A percentile compares a stretch with the other conserved stretches of the same genome.
phyloP scores from a whole-genome alignment of 1,139 yeast genomes.

The Magnusiomyces sp. region DNA sequence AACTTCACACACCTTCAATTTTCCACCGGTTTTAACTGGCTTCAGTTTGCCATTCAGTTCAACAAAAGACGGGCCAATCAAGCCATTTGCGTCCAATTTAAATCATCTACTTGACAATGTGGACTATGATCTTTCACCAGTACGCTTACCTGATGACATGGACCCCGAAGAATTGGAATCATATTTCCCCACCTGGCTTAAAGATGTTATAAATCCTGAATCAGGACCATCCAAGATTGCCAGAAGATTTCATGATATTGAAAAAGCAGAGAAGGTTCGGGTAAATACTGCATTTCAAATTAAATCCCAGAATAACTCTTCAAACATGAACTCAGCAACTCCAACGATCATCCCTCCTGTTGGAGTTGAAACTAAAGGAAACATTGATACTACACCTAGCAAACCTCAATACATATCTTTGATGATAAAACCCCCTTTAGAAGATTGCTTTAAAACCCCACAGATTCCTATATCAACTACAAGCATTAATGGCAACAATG shows the following conservation, averaged over 20 bases:
- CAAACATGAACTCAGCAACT: too few relatives aligned
- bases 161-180: conserved; percentile 10
- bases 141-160: conserved; percentile 17
- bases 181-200: conserved; percentile 33
- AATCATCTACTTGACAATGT: conserved; percentile 16
- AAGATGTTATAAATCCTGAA: conserved; percentile 22
- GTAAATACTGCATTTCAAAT: conserved; percentile 26
- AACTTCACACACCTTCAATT: conserved; percentile 9
- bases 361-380: too few relatives aligned
- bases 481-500: background rate
- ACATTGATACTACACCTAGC: too few relatives aligned
- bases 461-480: background rate
- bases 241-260: conserved; percentile 32
- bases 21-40: conserved; percentile 25
- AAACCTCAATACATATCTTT: conserved; percentile 6
- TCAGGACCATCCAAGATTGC: conserved; percentile 31
- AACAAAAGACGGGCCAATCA: conserved; percentile 21
- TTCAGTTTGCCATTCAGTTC: conserved; percentile 22
- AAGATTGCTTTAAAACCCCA: background rate
- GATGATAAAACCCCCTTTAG: conserved; percentile 15
- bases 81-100: conserved; percentile 23
- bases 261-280: conserved; percentile 32
- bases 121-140: conserved; percentile 18
- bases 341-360: too few relatives aligned
- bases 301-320: too few relatives aligned